Evolutionary conservation across 768 basidiomycete genomes (phyloP).

Genomic region (Tylopilus subfusipes): DNA sequence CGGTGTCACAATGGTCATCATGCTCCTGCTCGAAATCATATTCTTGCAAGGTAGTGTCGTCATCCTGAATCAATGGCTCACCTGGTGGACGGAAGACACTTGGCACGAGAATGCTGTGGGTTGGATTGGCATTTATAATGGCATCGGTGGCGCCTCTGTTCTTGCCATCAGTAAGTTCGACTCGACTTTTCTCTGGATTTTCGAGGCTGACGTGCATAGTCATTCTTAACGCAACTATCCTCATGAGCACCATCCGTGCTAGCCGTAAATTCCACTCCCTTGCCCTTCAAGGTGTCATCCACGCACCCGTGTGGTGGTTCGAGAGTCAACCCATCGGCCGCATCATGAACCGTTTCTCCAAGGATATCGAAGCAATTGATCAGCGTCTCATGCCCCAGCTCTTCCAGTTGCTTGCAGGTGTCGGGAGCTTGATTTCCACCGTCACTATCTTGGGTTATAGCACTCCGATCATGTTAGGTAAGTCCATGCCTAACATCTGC

Average conservation of each 20-base stretch:
- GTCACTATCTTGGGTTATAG: conserved; percentile 23
- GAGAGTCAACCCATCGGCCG: conserved; percentile 39
- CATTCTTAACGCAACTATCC: conserved; percentile 22
- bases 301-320: conserved; percentile 30
- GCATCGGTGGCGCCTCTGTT: conserved; percentile 22
- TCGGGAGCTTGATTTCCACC: conserved; percentile 25
- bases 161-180: conserved; percentile 17
- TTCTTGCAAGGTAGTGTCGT: conserved; percentile 25
- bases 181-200: neutral
- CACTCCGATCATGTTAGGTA: conserved; percentile 34
- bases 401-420: conserved; percentile 25
- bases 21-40: conserved; percentile 18
- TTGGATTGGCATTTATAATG: conserved; percentile 31
- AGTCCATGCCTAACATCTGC: conserved; percentile 25
- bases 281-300: conserved; percentile 21
- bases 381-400: conserved; percentile 34
- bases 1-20: conserved; percentile 17
- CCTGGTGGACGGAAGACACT: conserved; percentile 29
- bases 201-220: conserved; percentile 13
- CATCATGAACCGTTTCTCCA: conserved; percentile 47
- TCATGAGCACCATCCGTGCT: conserved; percentile 27
- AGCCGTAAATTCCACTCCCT: conserved; percentile 27
- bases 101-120: conserved; percentile 22
- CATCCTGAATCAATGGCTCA: conserved; percentile 29
- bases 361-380: conserved; percentile 40